Conservation (phyloP, 202 grass and related monocot species). For the Setaria viridis region DNA sequence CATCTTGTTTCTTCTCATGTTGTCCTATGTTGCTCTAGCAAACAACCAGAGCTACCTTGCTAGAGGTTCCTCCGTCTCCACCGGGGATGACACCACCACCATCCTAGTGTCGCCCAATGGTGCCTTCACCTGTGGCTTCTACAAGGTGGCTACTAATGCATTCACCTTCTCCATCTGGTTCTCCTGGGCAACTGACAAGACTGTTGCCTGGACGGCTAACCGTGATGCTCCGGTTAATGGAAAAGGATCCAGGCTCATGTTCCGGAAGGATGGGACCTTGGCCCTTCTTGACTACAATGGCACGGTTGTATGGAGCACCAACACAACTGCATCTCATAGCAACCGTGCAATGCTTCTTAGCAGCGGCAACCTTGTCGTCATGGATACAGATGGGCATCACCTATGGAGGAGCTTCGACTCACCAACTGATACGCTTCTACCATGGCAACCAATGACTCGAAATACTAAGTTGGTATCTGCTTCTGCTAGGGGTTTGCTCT, state of each 20-base stretch:
- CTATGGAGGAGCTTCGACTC: slow-evolving; percentile 59
- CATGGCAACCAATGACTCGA: slow-evolving; percentile 46
- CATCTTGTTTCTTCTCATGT: slow-evolving; percentile 33
- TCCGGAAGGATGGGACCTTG: slow-evolving; percentile 30
- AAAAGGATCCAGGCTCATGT: slow-evolving; percentile 42
- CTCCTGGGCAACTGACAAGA: slow-evolving; percentile 31
- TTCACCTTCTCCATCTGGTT: slow-evolving; percentile 66
- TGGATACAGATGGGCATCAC: not conserved
- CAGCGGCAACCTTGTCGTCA: slow-evolving; percentile 45
- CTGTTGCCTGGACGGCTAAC: slow-evolving; percentile 54
- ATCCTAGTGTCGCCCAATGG: slow-evolving; percentile 43
- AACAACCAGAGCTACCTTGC: slow-evolving; percentile 30
- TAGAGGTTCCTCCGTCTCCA: slow-evolving; percentile 44
- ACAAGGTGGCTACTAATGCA: slow-evolving; percentile 53
- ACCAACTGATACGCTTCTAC: slow-evolving; percentile 57
- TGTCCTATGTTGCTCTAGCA: slow-evolving; percentile 27
- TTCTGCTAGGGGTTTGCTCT: slow-evolving; percentile 37
- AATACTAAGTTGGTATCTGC: slow-evolving; percentile 47
- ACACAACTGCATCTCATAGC: not conserved
- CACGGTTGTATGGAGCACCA: slow-evolving; percentile 37
- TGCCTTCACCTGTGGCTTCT: slow-evolving; percentile 59
- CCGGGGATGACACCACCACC: not conserved
- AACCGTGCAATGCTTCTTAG: slow-evolving; percentile 31
- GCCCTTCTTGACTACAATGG: slow-evolving; percentile 45
- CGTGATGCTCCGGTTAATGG: slow-evolving; percentile 57